Conservation (phyloP, 2,329 filamentous ascomycete species). For the Sclerotinia sclerotiorum region DNA sequence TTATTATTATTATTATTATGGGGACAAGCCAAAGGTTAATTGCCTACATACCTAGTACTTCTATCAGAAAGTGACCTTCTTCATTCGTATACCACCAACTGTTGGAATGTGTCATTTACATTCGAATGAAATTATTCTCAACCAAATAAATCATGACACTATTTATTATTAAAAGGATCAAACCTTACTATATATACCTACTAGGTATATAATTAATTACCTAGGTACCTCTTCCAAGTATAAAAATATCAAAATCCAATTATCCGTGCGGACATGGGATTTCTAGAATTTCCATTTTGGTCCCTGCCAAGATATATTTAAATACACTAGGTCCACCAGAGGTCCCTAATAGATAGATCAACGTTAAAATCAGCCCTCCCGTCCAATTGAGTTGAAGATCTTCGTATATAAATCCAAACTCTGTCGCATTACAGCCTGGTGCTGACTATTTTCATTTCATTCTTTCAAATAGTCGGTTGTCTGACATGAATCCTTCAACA, state of each 20-base stretch:
- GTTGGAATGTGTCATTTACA: no score
- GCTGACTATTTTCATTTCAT: conserved; percentile 3
- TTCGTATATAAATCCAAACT: not conserved
- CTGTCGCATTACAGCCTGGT: conserved; percentile 18
- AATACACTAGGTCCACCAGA: not conserved
- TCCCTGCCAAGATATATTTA: not conserved
- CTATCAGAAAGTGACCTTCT: no score
- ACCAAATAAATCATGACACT: no score
- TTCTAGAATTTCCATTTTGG: not conserved
- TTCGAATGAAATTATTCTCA: no score
- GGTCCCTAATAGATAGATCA: no score
- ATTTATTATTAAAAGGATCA: not conserved
- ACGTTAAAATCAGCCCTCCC: not conserved
- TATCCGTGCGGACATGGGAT: not conserved
- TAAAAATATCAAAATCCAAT: not conserved
- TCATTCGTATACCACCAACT: no score
- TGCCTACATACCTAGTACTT: no score
- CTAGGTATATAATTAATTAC: not conserved
- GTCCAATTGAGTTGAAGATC: conserved; percentile 6
- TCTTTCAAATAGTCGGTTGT: not conserved
- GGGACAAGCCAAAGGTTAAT: not conserved
- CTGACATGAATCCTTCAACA: conserved; percentile 11
- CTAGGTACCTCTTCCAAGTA: not conserved
- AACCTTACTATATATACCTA: not conserved
- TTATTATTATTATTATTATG: not conserved